phyloP scores from a whole-genome alignment of 768 basidiomycete genomes.

The Cantharellus cinnabarinus region DNA sequence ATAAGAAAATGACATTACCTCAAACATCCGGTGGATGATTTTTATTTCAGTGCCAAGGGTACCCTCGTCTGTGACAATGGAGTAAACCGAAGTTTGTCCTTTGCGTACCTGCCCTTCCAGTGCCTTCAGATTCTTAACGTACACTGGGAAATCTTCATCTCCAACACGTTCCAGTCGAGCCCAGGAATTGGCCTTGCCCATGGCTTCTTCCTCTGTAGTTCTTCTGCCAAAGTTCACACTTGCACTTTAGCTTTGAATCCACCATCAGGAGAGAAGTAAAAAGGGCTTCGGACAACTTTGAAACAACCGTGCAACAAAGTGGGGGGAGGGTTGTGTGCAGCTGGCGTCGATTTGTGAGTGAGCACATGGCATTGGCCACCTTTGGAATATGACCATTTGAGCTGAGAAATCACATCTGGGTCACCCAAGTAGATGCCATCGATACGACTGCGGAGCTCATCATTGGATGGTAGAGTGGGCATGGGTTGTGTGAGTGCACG shows the following conservation, averaged over 20 bases:
- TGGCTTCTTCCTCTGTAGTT: background rate
- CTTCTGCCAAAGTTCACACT: background rate
- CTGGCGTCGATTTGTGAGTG: no score
- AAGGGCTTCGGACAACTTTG: background rate
- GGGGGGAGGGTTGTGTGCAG: background rate
- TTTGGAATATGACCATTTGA: background rate
- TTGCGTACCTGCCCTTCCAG: no score
- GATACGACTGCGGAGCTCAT: background rate
- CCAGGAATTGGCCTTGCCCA: background rate
- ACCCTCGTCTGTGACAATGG: no score
- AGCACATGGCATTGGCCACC: background rate
- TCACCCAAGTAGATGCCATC: background rate
- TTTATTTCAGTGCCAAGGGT: no score
- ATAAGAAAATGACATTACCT: no score
- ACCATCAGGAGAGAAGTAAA: background rate
- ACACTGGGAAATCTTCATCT: background rate
- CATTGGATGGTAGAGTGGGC: background rate
- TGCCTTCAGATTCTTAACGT: background rate
- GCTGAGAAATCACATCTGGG: background rate
- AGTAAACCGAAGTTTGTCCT: no score
- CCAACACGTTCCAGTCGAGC: background rate
- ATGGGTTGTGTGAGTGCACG: no score
- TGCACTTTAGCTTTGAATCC: background rate
- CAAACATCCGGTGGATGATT: no score
- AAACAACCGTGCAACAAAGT: background rate